Percentiles rank a stretch among this genome's conserved stretches.
Evolutionary conservation across 805 yeast genomes (phyloP).

Genomic region (Candida pseudoglaebosa): DNA sequence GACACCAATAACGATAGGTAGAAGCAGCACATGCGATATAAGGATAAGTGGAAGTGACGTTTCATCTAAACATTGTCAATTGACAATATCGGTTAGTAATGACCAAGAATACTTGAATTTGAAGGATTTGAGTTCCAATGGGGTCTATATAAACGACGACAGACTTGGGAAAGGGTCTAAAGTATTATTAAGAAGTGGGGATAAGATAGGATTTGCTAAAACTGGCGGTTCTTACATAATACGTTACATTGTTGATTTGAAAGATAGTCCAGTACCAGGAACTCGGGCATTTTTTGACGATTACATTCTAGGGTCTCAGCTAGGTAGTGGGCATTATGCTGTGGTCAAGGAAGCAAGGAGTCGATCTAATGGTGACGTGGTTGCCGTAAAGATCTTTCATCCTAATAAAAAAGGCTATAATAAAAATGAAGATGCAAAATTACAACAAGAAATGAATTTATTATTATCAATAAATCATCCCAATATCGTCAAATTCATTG

Average conservation of each 20-base stretch:
- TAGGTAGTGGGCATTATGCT: slow-evolving; percentile 80
- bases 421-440: slow-evolving; percentile 31
- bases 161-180: slow-evolving; percentile 47
- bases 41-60: slow-evolving; percentile 54
- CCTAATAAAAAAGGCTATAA: slow-evolving; percentile 36
- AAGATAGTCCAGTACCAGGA: slow-evolving; percentile 11
- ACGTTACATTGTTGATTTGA: slow-evolving; percentile 35
- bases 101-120: slow-evolving; percentile 38
- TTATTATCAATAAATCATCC: slow-evolving; percentile 63
- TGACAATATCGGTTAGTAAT: slow-evolving; percentile 28
- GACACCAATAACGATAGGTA: slow-evolving; percentile 37
- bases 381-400: slow-evolving; percentile 73
- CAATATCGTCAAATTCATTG: slow-evolving; percentile 63
- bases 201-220: slow-evolving; percentile 54
- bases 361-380: slow-evolving; percentile 53
- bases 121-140: slow-evolving; percentile 60
- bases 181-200: slow-evolving; percentile 57
- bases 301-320: slow-evolving; percentile 51
- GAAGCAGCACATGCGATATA: slow-evolving; percentile 60
- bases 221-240: slow-evolving; percentile 48
- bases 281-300: slow-evolving; percentile 53
- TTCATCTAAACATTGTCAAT: slow-evolving; percentile 61
- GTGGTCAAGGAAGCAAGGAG: slow-evolving; percentile 69
- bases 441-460: slow-evolving; percentile 66
- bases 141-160: slow-evolving; percentile 62